Base-by-base conservation (phyloP, 805 yeast genomes). In the Candida arabinofermentans region DNA sequence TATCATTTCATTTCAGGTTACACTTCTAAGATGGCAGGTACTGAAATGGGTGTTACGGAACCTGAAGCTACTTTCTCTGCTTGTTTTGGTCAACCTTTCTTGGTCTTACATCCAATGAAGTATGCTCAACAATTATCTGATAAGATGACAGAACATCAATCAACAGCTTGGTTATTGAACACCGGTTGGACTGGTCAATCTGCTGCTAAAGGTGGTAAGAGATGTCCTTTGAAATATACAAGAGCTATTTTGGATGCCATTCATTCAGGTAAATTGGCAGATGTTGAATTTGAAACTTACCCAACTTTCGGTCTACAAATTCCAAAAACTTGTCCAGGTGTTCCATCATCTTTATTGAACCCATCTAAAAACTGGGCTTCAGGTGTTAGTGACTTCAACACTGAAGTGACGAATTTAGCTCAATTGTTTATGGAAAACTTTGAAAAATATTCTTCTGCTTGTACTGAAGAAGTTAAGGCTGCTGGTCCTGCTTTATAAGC, bases 1-100 rank as follows among this genome's bases (percentile, higher is more conserved):
- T 91, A 93, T 78, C 98, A 91, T 72, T 91, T 91, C 72, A 91
- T 91, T 57, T 85, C 96, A 50, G 99, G 99, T 60, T 91, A 91
- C 79, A 91, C 99, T 48, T 91, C 98, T 42, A 91, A 93, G 80
- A 91, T 91, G 96, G 96, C 99, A 48, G 98, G 98, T 67, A 91
- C 99, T 40, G 99, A 91, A 72, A 95, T 87, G 67, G 99, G 99
- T 69, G 87, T 91, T 53, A 90, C 97, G 49, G 97, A 91, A 72
- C 98, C 99, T 48, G 89, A 86, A 69, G 96, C 97, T 43, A 88
- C 96, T 16, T 91, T 91, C 80, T 86, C 96, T 48, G 96, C 99
- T 41, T 91, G 99, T 75, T 91, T 90, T 67, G 99, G 98, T 63
- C 98, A 91, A 75, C 99, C 99, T 51, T 91, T 91, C 85, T 75